phyloP scores from a whole-genome alignment of 2,329 filamentous ascomycete genomes.

The Calonectria pauciramosa region DNA sequence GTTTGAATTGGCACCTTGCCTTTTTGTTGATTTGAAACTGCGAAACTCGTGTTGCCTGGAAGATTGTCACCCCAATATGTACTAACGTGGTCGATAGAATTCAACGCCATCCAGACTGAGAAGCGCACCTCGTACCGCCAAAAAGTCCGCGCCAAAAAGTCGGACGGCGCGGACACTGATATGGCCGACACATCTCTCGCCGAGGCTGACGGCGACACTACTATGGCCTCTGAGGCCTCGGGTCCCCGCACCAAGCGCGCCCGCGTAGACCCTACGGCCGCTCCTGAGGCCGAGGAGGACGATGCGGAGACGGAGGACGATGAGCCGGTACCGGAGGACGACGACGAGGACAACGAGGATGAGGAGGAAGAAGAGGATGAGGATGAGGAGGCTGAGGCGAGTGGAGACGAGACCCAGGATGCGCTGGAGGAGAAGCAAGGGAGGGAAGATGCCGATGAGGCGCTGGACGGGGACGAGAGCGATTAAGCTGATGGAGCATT shows the following conservation, averaged over 20 bases:
- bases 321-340: constrained; percentile 59
- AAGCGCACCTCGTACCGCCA: constrained; percentile 82
- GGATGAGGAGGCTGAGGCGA: constrained; percentile 58
- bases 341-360: constrained; percentile 64
- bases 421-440: constrained; percentile 64
- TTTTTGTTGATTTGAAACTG: not conserved
- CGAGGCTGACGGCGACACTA: constrained; percentile 52
- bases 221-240: constrained; percentile 50
- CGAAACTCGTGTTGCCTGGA: not conserved
- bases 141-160: constrained; percentile 76
- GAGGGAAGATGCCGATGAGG: constrained; percentile 70
- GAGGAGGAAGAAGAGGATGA: constrained; percentile 59
- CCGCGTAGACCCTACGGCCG: constrained; percentile 59
- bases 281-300: constrained; percentile 52
- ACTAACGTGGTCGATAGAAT: constrained; percentile 63
- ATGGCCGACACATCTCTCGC: constrained; percentile 52
- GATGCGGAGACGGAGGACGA: constrained; percentile 57
- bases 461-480: constrained; percentile 73
- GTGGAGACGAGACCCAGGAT: constrained; percentile 68
- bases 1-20: not conserved
- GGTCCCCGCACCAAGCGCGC: constrained; percentile 59
- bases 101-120: constrained; percentile 79
- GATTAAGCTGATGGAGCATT: constrained; percentile 54
- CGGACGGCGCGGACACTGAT: constrained; percentile 51
- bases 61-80: not conserved